Conservation (phyloP, 108 stramenopile species). For the Cyclotella choctawhatcheeana region DNA sequence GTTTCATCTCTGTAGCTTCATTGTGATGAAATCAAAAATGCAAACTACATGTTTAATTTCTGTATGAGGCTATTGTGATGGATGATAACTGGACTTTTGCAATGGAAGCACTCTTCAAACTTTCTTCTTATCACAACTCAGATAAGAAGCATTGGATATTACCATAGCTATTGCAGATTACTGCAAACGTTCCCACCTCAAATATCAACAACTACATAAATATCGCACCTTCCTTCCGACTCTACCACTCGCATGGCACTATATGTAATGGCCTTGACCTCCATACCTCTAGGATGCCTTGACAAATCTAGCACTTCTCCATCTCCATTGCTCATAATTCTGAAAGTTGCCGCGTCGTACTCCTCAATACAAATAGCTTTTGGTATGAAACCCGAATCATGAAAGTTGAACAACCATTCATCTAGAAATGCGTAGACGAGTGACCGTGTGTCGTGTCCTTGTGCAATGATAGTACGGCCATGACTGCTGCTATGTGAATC, state of each 20-base stretch:
- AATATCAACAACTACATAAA: conserved; percentile 58
- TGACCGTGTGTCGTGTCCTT: conserved; percentile 59
- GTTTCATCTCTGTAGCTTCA: too few relatives aligned
- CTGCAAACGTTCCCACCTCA: too few relatives aligned
- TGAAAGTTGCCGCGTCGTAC: conserved; percentile 12
- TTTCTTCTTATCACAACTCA: too few relatives aligned
- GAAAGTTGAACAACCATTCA: conserved; percentile 74
- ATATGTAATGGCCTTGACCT: conserved; percentile 85
- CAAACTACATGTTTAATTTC: too few relatives aligned
- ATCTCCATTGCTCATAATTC: conserved; percentile 27
- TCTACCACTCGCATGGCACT: conserved; percentile 67
- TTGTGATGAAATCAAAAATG: too few relatives aligned
- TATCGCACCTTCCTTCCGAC: conserved; percentile 36
- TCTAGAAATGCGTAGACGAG: conserved; percentile 72
- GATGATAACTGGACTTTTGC: too few relatives aligned
- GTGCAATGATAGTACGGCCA: conserved; percentile 14
- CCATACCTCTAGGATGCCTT: conserved; percentile 76
- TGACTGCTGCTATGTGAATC: background rate
- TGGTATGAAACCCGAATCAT: conserved; percentile 53
- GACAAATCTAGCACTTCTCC: conserved; percentile 51
- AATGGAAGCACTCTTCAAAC: too few relatives aligned
- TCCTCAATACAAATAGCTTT: conserved; percentile 33
- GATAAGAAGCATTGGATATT: too few relatives aligned
- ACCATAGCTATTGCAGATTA: too few relatives aligned
- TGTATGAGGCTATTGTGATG: too few relatives aligned